Conservation (phyloP, 163 green algal species). For the Picocystis sp. region DNA sequence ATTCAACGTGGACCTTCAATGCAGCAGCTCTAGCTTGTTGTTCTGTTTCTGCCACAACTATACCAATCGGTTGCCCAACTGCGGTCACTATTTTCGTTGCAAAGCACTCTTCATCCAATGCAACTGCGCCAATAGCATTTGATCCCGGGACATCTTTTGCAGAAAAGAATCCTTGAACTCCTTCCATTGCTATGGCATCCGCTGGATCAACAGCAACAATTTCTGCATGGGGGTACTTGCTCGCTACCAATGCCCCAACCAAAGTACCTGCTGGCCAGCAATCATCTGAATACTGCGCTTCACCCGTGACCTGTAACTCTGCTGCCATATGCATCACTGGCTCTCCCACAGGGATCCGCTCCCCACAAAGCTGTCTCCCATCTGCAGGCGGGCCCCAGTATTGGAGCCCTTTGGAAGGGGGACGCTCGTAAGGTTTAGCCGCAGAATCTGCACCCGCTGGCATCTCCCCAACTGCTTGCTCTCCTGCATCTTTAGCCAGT, state of each 20-base stretch:
- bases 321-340: conserved; percentile 66
- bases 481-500: not conserved
- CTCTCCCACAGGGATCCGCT: conserved; percentile 25
- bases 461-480: conserved; percentile 3
- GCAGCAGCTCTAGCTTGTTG: conserved; percentile 42
- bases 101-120: conserved; percentile 77
- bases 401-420: conserved; percentile 53
- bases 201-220: conserved; percentile 42
- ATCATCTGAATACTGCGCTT: conserved; percentile 86
- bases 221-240: conserved; percentile 48
- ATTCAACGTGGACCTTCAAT: conserved; percentile 54
- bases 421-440: conserved; percentile 29
- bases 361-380: conserved; percentile 31
- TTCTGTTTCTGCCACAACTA: conserved; percentile 72
- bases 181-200: conserved; percentile 29
- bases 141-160: conserved; percentile 55
- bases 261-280: conserved; percentile 46
- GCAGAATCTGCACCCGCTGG: conserved; percentile 13
- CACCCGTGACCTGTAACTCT: conserved; percentile 61
- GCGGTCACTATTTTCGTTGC: conserved; percentile 40
- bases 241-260: conserved; percentile 63
- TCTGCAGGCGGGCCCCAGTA: conserved; percentile 36
- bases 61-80: conserved; percentile 65
- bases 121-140: conserved; percentile 68
- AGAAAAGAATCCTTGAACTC: conserved; percentile 60